Evolutionary conservation across 495 filamentous ascomycete genomes (phyloP).

Genomic region (Letharia lupina): DNA sequence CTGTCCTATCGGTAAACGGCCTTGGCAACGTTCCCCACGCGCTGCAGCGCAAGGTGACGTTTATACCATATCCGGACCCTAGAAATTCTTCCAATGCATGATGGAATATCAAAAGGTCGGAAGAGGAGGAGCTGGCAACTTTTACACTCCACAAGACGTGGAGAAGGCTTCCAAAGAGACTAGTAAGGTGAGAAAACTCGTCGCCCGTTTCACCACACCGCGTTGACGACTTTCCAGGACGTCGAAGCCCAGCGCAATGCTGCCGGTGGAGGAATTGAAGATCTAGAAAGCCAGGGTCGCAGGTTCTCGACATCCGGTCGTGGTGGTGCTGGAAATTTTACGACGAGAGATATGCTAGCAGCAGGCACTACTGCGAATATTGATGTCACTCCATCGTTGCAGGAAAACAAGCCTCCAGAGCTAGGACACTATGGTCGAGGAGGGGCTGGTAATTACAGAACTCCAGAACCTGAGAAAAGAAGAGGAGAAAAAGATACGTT

Average conservation of each 20-base stretch:
- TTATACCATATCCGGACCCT: not conserved
- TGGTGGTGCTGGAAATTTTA: conserved; percentile 25
- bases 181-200: conserved; percentile 7
- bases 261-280: not conserved
- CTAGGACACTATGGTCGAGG: conserved; percentile 22
- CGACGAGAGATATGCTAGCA: conserved; percentile 7
- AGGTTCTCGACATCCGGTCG: conserved; percentile 19
- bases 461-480: conserved; percentile 1
- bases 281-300: not conserved
- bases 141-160: conserved; percentile 24
- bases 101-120: conserved; percentile 24
- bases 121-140: conserved; percentile 27
- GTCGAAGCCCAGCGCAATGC: conserved; percentile 21
- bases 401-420: conserved; percentile 17
- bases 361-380: conserved; percentile 9
- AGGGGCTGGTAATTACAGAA: conserved; percentile 22
- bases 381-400: conserved; percentile 13
- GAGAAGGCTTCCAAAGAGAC: conserved; percentile 11
- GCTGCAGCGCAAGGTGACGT: not conserved
- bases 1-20: not conserved
- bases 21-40: not conserved
- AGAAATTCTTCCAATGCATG: not conserved
- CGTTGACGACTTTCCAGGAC: conserved; percentile 16
- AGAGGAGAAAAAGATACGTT: not conserved
- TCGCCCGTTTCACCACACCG: not conserved